These are phyloP conservation scores for Oryza longistaminata DNA, from an alignment of 176 grass and related monocot species.

Conservation along the genomic window DNA sequence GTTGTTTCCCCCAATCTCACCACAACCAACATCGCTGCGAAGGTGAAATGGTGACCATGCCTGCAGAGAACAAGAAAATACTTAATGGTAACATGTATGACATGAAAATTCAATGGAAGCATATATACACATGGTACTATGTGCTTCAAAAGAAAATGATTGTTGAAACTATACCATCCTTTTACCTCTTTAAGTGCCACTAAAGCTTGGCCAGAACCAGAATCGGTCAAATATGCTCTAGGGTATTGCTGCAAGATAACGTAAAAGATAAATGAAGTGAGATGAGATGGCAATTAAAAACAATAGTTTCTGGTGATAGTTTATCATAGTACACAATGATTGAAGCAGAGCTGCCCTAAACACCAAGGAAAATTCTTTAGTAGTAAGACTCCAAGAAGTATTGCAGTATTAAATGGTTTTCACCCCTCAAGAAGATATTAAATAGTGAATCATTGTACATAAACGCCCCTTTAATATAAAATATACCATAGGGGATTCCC, in stretches of 20 bases:
- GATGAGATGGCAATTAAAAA: conserved; percentile 16
- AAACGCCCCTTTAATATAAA: too few species aligned
- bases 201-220: conserved; percentile 33
- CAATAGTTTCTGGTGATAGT: background rate
- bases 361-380: background rate
- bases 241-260: conserved; percentile 60
- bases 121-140: background rate
- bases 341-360: conserved; percentile 6
- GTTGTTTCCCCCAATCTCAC: conserved; percentile 29
- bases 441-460: background rate
- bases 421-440: background rate
- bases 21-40: conserved; percentile 35
- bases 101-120: conserved; percentile 18
- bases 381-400: conserved; percentile 4
- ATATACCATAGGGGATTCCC: too few species aligned
- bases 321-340: background rate
- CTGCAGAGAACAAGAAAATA: conserved; percentile 48
- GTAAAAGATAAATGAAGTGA: conserved; percentile 8
- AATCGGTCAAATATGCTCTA: conserved; percentile 60
- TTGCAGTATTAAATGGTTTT: background rate
- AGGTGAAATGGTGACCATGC: conserved; percentile 84
- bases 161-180: conserved; percentile 17
- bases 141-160: conserved; percentile 2
- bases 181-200: conserved; percentile 69
- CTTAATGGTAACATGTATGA: conserved; percentile 5